These are phyloP conservation scores for Pichia cactophila DNA, from an alignment of 1,139 yeast species.

Conservation along the genomic window DNA sequence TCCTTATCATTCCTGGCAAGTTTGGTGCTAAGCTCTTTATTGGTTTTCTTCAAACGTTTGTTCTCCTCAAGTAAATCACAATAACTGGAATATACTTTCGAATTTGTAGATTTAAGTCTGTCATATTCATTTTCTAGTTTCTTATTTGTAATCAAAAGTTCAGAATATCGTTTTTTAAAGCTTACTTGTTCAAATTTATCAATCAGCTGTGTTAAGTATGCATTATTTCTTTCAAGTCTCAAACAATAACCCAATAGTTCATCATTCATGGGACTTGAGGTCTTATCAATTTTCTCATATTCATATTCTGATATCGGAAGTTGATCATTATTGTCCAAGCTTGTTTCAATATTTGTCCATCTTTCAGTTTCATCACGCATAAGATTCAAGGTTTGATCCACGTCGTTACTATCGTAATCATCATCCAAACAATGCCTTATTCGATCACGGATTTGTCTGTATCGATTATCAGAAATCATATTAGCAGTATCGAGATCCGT, in stretches of 20 bases:
- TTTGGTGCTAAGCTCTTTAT: neutral
- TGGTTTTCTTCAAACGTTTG: slow-evolving; percentile 4
- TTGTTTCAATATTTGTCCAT: slow-evolving; percentile 6
- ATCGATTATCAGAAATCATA: slow-evolving; percentile 6
- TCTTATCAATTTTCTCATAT: neutral
- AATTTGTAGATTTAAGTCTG: slow-evolving; percentile 16
- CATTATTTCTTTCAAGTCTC: slow-evolving; percentile 21
- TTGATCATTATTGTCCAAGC: neutral
- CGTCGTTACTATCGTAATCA: slow-evolving; percentile 6
- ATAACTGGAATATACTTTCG: slow-evolving; percentile 13
- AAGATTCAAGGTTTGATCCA: slow-evolving; percentile 20
- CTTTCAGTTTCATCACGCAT: slow-evolving; percentile 15
- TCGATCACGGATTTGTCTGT: slow-evolving; percentile 4
- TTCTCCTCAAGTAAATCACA: slow-evolving; percentile 14
- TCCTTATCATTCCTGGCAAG: neutral
- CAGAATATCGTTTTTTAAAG: slow-evolving; percentile 19
- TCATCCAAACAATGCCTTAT: slow-evolving; percentile 9
- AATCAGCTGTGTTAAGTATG: slow-evolving; percentile 17
- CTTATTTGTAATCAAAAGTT: slow-evolving; percentile 16
- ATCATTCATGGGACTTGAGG: neutral
- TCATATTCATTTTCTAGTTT: slow-evolving; percentile 14
- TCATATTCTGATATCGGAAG: too few species aligned
- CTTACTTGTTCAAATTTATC: slow-evolving; percentile 21
- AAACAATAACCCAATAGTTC: slow-evolving; percentile 15
- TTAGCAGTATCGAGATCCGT: neutral